Base-by-base conservation (phyloP, 495 filamentous ascomycete species). In the Penicillium verhagenii region DNA sequence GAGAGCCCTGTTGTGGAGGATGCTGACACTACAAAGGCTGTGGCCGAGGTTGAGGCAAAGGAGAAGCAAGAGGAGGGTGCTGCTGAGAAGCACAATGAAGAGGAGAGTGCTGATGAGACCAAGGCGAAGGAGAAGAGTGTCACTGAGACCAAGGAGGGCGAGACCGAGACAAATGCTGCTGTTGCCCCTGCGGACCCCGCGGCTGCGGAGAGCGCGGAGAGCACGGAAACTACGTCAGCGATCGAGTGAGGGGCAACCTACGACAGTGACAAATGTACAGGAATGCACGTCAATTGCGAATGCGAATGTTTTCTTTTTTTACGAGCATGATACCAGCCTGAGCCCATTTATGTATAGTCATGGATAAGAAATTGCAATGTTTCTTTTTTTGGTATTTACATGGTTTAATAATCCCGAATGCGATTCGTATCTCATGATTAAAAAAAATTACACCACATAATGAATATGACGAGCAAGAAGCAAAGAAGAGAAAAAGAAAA, bases 1-100 rank as follows among this genome's bases (percentile, higher is more conserved):
- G 68, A 74, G 57, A 63, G 58, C 11, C 57, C 68, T n/a, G 40
- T 52, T 52, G 61, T 53, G 42, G 70, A 65, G 39, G 56, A 59
- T 39, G n/a, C 11, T 9, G 19, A n/a, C 21, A 4, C 21, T 18
- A 6, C n/a, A 4, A 20, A 23, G 35, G n/a, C 33, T 29, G 20
- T 10, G 33, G 37, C 14, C 6, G n/a, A 51, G 6, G 11, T 14
- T 24, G 25, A 6, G 6, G 46, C 26, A 10, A 29, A 23, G 24
- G 42, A 25, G 42, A 19, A 18, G 19, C 35, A 40, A 40, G 49
- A 52, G 24, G 29, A 35, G 37, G 16, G 20, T 13, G 33, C 28
- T 33, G 19, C 47, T 19, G 21, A 19, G 5, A 19, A 31, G 19
- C 6, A 19, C 2, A 25, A 23, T 2, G 26, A 29, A 3, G 31